Base-by-base conservation (phyloP, 2,329 filamentous ascomycete genomes). In the Neocatenulostroma microsporum region DNA sequence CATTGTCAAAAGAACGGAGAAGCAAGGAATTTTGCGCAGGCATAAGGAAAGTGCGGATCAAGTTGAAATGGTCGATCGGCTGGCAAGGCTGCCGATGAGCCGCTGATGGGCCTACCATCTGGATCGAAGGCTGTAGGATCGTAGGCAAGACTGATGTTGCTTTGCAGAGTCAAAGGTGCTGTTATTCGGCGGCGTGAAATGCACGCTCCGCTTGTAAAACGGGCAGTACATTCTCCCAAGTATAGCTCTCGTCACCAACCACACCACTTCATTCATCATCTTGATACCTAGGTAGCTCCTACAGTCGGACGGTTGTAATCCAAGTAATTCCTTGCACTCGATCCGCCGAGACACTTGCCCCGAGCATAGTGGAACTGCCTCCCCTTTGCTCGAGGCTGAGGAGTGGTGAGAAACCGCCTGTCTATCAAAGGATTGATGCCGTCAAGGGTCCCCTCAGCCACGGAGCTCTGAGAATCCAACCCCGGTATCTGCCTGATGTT, bases 231-330 rank as follows among this genome's bases (percentile, higher is more conserved):
- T 54, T 50, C 28, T 45, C 40, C 31, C 31, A 34, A 4, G 40
- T 43, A 25, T 56, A 56, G 30, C 54, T 42, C 21, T 57, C 21
- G 31, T 64, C 61, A 3, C 46, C 56, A 6, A 63, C 58, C 60
- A 61, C 62, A 64, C 31, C 37, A 37, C 33, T 58, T 47, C 37
- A 60, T 49, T n/a, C n/a, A n/a, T n/a, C n/a, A n/a, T n/a, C n/a
- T n/a, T n/a, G n/a, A n/a, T n/a, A n/a, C n/a, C n/a, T n/a, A n/a
- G n/a, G 35, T 8, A 41, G 51, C 49, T 5, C 48, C 55, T 12
- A 41, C 43, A 2, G 59, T 62, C 3, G 53, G 49, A 20, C 57
- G 44, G n/a, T 54, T 49, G 34, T 51, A 56, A n/a, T 37, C 40
- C 46, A 56, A 43, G 29, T 46, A 47, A 30, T 56, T 51, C 2